phyloP scores from a whole-genome alignment of 768 basidiomycete species.

The Suillus discolor region DNA sequence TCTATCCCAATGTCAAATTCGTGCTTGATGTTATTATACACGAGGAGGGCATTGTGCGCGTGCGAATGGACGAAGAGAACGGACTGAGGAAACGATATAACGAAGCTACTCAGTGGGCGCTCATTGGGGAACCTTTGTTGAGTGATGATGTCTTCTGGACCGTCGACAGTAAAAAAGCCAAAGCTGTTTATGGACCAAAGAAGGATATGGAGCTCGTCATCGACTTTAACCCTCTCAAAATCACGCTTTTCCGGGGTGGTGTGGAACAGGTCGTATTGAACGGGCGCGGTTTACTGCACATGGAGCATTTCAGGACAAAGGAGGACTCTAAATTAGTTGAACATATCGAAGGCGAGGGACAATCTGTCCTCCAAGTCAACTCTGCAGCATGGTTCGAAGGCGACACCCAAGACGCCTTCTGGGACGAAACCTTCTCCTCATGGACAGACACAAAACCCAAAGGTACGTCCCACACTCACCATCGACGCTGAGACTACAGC shows the following conservation, averaged over 20 bases:
- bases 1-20: constrained; percentile 87
- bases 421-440: constrained; percentile 85
- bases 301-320: constrained; percentile 94
- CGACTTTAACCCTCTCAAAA: constrained; percentile 71
- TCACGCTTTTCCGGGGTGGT: constrained; percentile 72
- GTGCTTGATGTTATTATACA: constrained; percentile 82
- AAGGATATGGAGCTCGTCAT: constrained; percentile 69
- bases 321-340: constrained; percentile 41
- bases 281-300: constrained; percentile 86
- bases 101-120: constrained; percentile 89
- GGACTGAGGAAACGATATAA: constrained; percentile 86
- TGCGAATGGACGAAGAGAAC: constrained; percentile 88
- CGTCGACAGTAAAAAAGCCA: constrained; percentile 62
- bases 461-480: constrained; percentile 48
- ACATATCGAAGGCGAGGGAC: constrained; percentile 38
- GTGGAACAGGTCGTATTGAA: constrained; percentile 89
- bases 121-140: constrained; percentile 70
- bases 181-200: constrained; percentile 65
- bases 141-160: constrained; percentile 66
- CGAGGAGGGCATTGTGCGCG: constrained; percentile 85
- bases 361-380: constrained; percentile 57
- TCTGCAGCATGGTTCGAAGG: constrained; percentile 86
- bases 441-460: constrained; percentile 97
- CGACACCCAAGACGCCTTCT: constrained; percentile 78
- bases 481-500: not conserved